A percentile compares a stretch with the other conserved stretches of the same genome.
phyloP scores from a whole-genome alignment of 139 green algal species.

The Chlamydomonas eustigma region DNA sequence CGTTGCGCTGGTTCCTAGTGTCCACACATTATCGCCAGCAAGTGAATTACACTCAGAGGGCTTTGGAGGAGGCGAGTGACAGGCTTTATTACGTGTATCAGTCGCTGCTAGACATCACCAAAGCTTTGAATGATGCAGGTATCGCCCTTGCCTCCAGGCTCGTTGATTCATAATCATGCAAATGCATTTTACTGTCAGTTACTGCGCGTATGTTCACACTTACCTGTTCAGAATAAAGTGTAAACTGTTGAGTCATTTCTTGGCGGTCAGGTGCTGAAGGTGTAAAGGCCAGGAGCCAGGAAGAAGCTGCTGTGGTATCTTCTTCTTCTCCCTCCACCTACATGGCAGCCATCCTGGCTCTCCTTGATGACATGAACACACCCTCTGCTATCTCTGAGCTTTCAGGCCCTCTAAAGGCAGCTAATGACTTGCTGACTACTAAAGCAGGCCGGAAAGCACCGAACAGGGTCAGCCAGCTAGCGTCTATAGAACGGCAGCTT shows the following conservation, averaged over 20 bases:
- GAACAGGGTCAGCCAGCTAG: neutral
- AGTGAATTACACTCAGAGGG: constrained; percentile 85
- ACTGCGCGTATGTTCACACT: too few species aligned
- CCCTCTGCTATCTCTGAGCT: constrained; percentile 56
- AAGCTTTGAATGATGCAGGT: constrained; percentile 18
- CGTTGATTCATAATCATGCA: too few species aligned
- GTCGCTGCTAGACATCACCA: constrained; percentile 57
- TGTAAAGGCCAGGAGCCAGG: neutral
- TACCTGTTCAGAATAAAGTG: too few species aligned
- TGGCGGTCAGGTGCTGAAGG: neutral
- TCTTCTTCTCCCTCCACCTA: neutral
- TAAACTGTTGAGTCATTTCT: too few species aligned
- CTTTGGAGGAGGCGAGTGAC: constrained; percentile 79
- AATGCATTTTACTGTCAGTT: too few species aligned
- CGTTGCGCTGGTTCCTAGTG: constrained; percentile 92
- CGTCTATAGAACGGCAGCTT: constrained; percentile 7
- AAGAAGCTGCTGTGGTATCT: neutral
- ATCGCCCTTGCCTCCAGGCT: too few species aligned
- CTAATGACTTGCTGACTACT: constrained; percentile 64
- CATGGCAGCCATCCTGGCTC: constrained; percentile 21
- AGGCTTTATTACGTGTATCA: constrained; percentile 90
- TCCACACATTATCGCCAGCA: constrained; percentile 86
- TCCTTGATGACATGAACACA: constrained; percentile 92
- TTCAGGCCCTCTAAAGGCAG: constrained; percentile 70
- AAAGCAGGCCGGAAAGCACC: constrained; percentile 31